Evolutionary conservation across 1,284 basidiomycete species (phyloP), one percentile per base, ranked within the genome.

Genomic region (Cryptococcus floricola): DNA sequence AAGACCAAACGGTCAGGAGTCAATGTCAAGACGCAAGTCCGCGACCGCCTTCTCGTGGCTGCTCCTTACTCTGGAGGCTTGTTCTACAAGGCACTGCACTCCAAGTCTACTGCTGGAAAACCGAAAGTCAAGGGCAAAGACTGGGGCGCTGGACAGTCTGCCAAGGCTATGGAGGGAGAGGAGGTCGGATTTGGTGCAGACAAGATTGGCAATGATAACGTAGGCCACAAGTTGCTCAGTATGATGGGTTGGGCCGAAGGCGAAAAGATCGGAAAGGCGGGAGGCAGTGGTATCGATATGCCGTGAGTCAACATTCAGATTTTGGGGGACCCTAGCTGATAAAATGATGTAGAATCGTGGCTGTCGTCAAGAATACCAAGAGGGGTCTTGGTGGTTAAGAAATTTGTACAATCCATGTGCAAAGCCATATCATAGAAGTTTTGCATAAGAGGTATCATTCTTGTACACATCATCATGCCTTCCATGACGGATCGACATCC

Each of bases 1-100:
- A 87, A 87, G 80, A 89, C 84, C 39, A 80, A 81, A 19, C 78
- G 76, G 60, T 85, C 83, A 6, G 69, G 73, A 37, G 75, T 82
- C 28, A 79, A 86, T 54, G 68, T 82, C 50, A 80, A 87, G 60
- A 85, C 89, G 70, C 66, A 65, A 50, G 87, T 85, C 76, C 77
- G 91, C 18, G 77, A 73, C 34, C 77, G 77, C 55, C 80, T 90
- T 53, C 61, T 87, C 34, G 56, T 65, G 7, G 66, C 68, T 7
- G 63, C 68, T 13, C 39, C 63, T 4, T 54, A 55, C 38, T 53
- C 58, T 3, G 69, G 70, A 6, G 67, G 66, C n/a, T 25, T 52
- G 18, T 77, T 77, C 62, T 76, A 71, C 63, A 73, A 77, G 56
- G 69, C 73, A 1, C 60, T 76, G 6, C 71, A 71, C 57, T 49